Evolutionary conservation across 371 early-diverging fungal genomes (phyloP), one percentile per base, ranked within the genome.

Genomic region (Smittium culicis): DNA sequence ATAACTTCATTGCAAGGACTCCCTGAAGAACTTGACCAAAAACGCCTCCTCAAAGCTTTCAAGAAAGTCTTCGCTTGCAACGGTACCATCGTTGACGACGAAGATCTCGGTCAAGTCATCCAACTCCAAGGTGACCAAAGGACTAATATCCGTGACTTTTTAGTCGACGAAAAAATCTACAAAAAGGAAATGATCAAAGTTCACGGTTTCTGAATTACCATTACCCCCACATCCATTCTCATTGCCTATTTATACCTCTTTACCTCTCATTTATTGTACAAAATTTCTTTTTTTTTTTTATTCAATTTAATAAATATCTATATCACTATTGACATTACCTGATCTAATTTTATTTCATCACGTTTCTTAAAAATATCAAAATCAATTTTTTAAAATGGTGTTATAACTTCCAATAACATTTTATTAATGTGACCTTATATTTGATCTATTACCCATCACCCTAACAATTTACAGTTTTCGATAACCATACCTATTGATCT

Each of bases 51-150:
- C 70, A 97, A 94, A 79, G 86, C 85, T 35, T 93, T 98, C 77
- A 97, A 94, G 82, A 94, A 93, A 81, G 87, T 88, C 59, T 95
- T 96, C 75, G 95, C 94, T 64, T 97, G 98, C 82, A 96, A 91
- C 82, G 99, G 99, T 31, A 93, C 85, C 29, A 79, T 97, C 57
- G 88, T 93, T 29, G 85, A 90, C 61, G 93, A 96, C 81, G 88
- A 92, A 73, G 92, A 91, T 72, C 75, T 86, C 54, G 94, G 94
- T 34, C 79, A 89, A 71, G 86, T 95, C 61, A 86, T 97, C 73
- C 96, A 96, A 79, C 84, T 98, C 30, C 86, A 90, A 58, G 98
- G 98, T 66, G 96, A 97, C 81, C 97, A 98, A 71, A 87, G 98
- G 66, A 64, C 77, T 58, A 93, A 93, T 78, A 86, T 96, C 70